These are phyloP conservation scores for Solioccasus polychromus DNA, from an alignment of 768 basidiomycete genomes.

Conservation along the genomic window DNA sequence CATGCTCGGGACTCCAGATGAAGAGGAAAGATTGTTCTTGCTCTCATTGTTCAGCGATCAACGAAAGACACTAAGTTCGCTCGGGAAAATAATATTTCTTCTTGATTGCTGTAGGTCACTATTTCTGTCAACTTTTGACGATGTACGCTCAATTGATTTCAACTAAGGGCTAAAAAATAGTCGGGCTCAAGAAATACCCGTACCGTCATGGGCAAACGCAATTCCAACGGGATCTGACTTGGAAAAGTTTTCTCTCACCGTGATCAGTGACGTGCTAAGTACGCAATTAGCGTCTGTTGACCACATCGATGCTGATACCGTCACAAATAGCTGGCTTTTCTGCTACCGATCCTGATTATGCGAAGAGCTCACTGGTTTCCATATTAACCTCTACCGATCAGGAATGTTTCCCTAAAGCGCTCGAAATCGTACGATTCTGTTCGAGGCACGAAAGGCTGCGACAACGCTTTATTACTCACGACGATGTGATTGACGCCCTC, in stretches of 20 bases:
- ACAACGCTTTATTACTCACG: neutral
- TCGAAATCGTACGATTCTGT: conserved; percentile 1
- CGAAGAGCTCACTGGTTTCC: neutral
- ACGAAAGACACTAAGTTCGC: neutral
- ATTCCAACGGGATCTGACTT: too few species aligned
- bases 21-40: neutral
- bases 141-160: neutral
- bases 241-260: too few species aligned
- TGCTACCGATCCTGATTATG: neutral
- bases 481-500: neutral
- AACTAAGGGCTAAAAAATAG: neutral
- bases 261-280: too few species aligned
- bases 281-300: too few species aligned
- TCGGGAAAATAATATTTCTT: conserved; percentile 5
- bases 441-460: neutral
- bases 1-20: neutral
- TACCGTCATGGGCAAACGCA: neutral
- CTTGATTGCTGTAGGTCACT: conserved; percentile 2
- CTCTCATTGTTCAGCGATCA: neutral
- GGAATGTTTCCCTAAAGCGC: neutral
- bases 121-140: neutral
- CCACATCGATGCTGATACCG: too few species aligned
- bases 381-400: neutral
- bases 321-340: neutral
- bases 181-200: neutral